A percentile compares a stretch with the other conserved stretches of the same genome.
These are phyloP conservation scores for Ophiostoma ulmi DNA, from an alignment of 2,329 filamentous ascomycete genomes.

Conservation along the genomic window DNA sequence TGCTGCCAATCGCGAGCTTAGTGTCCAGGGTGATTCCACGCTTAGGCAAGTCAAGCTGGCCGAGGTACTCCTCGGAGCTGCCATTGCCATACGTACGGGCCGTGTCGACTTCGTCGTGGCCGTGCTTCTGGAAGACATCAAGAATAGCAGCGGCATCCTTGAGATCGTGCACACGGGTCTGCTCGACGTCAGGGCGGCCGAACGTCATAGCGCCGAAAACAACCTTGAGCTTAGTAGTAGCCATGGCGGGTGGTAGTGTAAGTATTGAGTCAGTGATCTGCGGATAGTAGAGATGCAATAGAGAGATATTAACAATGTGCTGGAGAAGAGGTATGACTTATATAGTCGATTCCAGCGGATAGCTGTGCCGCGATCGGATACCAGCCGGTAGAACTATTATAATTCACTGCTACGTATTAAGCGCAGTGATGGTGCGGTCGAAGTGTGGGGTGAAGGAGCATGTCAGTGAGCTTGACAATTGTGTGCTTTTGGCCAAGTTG, in stretches of 20 bases:
- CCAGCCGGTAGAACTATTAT: neutral
- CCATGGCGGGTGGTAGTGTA: constrained; percentile 14
- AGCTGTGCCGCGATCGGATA: constrained; percentile 3
- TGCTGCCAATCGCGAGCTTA: constrained; percentile 26
- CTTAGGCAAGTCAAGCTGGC: constrained; percentile 36
- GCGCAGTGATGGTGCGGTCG: constrained; percentile 6
- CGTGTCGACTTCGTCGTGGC: constrained; percentile 66
- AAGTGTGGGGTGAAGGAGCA: neutral
- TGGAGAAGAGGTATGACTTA: neutral
- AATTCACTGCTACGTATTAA: neutral
- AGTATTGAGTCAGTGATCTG: neutral
- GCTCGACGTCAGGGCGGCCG: constrained; percentile 30
- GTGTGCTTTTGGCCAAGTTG: constrained; percentile 8
- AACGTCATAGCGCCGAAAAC: constrained; percentile 34
- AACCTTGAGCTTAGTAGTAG: constrained; percentile 27
- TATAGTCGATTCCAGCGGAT: neutral
- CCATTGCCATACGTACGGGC: constrained; percentile 61
- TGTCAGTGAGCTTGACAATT: neutral
- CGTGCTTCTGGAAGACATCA: constrained; percentile 59
- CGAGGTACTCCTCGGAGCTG: constrained; percentile 54
- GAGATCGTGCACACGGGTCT: constrained; percentile 32
- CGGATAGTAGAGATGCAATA: neutral
- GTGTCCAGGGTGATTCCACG: constrained; percentile 32
- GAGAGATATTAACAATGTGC: neutral
- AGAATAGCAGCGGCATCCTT: constrained; percentile 56